phyloP scores from a whole-genome alignment of 495 filamentous ascomycete species.

The Aspergillus mulundensis region DNA sequence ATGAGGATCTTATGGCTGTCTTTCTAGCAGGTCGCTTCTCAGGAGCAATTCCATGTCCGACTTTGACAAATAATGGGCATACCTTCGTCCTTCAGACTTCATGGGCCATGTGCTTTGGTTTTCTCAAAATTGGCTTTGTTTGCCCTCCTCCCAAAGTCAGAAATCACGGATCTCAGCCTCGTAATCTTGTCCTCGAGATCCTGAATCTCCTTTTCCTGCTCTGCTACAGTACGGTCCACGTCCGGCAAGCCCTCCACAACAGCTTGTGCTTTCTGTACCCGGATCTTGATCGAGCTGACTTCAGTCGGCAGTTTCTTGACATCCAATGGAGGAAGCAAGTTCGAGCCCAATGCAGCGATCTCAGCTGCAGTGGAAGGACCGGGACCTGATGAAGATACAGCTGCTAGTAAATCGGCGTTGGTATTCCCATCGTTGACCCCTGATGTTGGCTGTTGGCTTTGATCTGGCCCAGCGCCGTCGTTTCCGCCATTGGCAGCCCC shows the following conservation, averaged over 20 bases:
- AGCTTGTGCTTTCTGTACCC: slow-evolving; percentile 69
- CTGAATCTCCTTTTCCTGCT: slow-evolving; percentile 76
- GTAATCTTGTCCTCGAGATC: slow-evolving; percentile 66
- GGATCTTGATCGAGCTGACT: slow-evolving; percentile 69
- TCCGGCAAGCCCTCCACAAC: slow-evolving; percentile 70
- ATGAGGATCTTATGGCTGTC: neutral
- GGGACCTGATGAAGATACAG: slow-evolving; percentile 15
- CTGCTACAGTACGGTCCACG: slow-evolving; percentile 62
- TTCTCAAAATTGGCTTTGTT: slow-evolving; percentile 15
- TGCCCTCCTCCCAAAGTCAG: slow-evolving; percentile 41
- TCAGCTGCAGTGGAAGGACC: slow-evolving; percentile 20
- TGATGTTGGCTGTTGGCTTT: slow-evolving; percentile 21
- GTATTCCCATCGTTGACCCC: slow-evolving; percentile 17
- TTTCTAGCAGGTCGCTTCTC: neutral
- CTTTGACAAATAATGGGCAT: neutral
- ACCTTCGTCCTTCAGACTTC: neutral
- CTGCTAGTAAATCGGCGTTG: slow-evolving; percentile 18
- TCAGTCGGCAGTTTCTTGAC: slow-evolving; percentile 75
- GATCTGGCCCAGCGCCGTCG: slow-evolving; percentile 21
- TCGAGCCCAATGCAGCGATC: slow-evolving; percentile 26
- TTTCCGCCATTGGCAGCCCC: slow-evolving; percentile 18
- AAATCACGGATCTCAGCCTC: slow-evolving; percentile 53
- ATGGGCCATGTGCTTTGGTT: slow-evolving; percentile 2
- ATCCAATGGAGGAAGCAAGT: slow-evolving; percentile 48
- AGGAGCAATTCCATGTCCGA: neutral